phyloP scores from a whole-genome alignment of 345 rosid genomes.

The Syzygium aromaticum region DNA sequence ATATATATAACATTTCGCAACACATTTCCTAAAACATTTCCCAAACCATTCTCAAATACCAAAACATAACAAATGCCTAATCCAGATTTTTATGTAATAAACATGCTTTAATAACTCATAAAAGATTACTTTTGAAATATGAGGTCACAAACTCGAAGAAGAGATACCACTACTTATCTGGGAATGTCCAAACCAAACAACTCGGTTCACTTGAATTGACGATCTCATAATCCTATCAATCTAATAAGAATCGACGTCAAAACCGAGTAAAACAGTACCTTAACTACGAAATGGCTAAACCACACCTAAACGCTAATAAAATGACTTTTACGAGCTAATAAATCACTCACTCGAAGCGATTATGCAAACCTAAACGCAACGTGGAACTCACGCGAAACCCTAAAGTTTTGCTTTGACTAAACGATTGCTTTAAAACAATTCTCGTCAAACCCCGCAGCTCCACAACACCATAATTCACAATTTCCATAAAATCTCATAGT shows the following conservation, averaged over 20 bases:
- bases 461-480: too few relatives aligned
- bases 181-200: background rate
- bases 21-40: background rate
- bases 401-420: too few relatives aligned
- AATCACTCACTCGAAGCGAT: too few relatives aligned
- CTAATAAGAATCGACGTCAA: background rate
- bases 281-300: background rate
- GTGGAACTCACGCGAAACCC: fast-evolving
- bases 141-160: background rate
- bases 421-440: background rate
- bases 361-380: fast-evolving
- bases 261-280: background rate
- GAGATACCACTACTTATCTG: too few relatives aligned
- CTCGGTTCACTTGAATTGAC: fast-evolving
- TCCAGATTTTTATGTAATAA: too few relatives aligned
- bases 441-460: background rate
- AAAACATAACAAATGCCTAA: too few relatives aligned
- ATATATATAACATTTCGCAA: too few relatives aligned
- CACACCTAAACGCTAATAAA: background rate
- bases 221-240: background rate
- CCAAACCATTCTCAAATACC: background rate
- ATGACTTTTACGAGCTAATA: fast-evolving
- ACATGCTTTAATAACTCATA: background rate
- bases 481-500: too few relatives aligned
- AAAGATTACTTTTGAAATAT: too few relatives aligned